Evolutionary conservation across 495 filamentous ascomycete genomes (phyloP), one percentile per base, ranked within the genome.

Genomic region (Darksidea phi): DNA sequence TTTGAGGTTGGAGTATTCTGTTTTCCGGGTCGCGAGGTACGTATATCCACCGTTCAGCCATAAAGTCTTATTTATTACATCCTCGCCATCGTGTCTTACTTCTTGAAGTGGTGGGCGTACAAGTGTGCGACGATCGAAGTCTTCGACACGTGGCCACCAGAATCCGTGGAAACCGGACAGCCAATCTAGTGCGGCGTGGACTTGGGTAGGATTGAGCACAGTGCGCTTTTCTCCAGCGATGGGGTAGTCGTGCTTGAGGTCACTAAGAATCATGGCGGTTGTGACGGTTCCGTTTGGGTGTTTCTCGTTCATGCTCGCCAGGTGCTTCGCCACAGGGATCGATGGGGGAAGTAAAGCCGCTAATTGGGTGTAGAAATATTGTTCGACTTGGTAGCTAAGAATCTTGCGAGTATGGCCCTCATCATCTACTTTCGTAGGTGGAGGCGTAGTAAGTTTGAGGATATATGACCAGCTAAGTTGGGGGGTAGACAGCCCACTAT

Each of bases 1-100:
- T 1, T 46, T 62, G n/a, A 77, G 64, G 13, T 48, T 34, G 20
- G 61, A 56, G 52, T 71, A 75, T 57, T 80, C 78, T 6, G 61
- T 62, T 1, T 67, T 61, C 10, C 78, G 67, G 0, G 78, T 79
- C 6, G 70, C 76, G 6, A 79, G 74, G 59, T 79, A 79, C 26
- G 76, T 79, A 58, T 79, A 79, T 0, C 77, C 75, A 1, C 78
- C 76, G 28, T 77, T 72, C 36, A 71, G 53, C 78, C 77, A 80
- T 0, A 80, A 57, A 5, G 36, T 56, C 32, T 18, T 34, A 70
- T 68, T 11, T 54, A 53, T 6, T 61, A 69, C 0, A 32, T 61
- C 11, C 3, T 20, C 0, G 18, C 13, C 6, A n/a, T 57, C 23
- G 7, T 11, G 54, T 15, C 10, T 55, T 48, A 58, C 64, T 28